Percentiles rank a stretch among this genome's conserved stretches.
Conservation (phyloP, 1,139 yeast genomes). For the Candida glucosophila region DNA sequence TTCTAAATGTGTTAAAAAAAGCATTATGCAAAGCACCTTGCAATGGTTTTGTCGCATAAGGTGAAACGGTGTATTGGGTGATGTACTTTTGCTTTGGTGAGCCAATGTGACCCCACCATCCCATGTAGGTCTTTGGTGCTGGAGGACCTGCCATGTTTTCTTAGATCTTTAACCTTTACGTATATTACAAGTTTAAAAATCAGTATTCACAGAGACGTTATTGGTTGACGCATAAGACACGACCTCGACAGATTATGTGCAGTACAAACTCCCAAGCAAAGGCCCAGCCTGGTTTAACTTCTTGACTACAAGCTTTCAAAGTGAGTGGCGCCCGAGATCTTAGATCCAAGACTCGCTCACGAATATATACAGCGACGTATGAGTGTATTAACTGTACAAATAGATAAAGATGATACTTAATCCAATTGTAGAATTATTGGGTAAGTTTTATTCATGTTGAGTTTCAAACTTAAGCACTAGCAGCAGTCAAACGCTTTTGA, state of each 20-base stretch:
- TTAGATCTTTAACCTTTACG: too few species aligned
- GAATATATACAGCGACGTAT: too few species aligned
- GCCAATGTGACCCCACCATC: constrained; percentile 94
- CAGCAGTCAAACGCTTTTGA: constrained; percentile 55
- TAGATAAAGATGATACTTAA: constrained; percentile 6
- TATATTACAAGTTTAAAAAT: too few species aligned
- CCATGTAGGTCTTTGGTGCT: constrained; percentile 77
- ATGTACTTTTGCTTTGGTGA: constrained; percentile 84
- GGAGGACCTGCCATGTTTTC: constrained; percentile 67
- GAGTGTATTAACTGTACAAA: constrained; percentile 9
- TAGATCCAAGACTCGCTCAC: constrained; percentile 1
- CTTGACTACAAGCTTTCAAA: too few species aligned
- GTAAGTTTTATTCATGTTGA: constrained; percentile 1
- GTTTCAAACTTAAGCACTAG: constrained; percentile 10
- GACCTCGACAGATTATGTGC: too few species aligned
- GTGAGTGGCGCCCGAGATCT: too few species aligned
- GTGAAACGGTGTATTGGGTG: constrained; percentile 82
- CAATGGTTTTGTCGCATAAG: constrained; percentile 88
- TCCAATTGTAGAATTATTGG: constrained; percentile 5
- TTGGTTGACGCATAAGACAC: too few species aligned
- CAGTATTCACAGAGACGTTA: too few species aligned
- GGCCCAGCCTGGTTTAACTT: too few species aligned
- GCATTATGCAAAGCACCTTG: constrained; percentile 82
- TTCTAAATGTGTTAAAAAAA: constrained; percentile 89
- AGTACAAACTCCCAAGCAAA: too few species aligned